Conservation (phyloP, 495 filamentous ascomycete species). For the Zalerion maritima region DNA sequence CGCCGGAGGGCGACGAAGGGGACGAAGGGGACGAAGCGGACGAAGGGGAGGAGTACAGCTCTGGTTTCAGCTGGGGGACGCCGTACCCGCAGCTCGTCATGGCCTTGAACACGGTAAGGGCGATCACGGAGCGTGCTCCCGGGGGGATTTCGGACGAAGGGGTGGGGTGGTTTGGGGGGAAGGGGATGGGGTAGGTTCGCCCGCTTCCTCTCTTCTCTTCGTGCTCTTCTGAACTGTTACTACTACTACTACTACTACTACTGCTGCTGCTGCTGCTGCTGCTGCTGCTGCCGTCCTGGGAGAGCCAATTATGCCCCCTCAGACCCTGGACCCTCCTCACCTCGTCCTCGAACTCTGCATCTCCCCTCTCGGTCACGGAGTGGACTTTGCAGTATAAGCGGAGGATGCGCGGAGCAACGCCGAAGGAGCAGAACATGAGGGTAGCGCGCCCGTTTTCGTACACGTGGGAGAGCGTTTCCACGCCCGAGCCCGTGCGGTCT, state of each 20-base stretch:
- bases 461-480: constrained; percentile 43
- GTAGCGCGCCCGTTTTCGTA: constrained; percentile 51
- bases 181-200: constrained; percentile 3
- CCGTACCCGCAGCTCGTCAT: constrained; percentile 45
- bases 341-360: constrained; percentile 19
- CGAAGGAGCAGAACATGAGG: constrained; percentile 48
- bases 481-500: constrained; percentile 37
- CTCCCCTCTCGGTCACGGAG: constrained; percentile 36
- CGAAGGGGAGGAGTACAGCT: too few species aligned
- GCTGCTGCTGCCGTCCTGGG: too few species aligned
- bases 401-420: constrained; percentile 37
- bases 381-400: constrained; percentile 39
- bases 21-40: too few species aligned
- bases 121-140: constrained; percentile 39
- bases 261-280: too few species aligned
- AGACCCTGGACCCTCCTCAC: constrained; percentile 17
- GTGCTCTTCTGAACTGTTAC: too few species aligned
- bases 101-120: constrained; percentile 43
- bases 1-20: too few species aligned
- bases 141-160: too few species aligned
- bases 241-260: too few species aligned
- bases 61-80: constrained; percentile 28
- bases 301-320: too few species aligned
- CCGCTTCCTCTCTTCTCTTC: constrained; percentile 5
- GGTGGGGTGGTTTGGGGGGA: too few species aligned